phyloP scores from a whole-genome alignment of 495 filamentous ascomycete genomes.

The Lasiosphaeriaceae sp. region DNA sequence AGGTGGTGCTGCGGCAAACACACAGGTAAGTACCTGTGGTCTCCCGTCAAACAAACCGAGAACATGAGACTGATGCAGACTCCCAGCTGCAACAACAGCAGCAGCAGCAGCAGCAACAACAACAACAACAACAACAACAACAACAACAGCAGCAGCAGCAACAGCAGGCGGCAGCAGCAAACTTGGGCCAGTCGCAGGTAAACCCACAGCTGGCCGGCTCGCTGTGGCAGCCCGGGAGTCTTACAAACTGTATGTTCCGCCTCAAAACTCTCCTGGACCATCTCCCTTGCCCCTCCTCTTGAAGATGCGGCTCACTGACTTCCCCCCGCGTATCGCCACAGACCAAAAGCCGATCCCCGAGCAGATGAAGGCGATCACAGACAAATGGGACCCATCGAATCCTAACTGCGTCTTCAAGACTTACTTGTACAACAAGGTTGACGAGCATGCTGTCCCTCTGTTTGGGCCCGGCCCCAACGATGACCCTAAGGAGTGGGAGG shows the following conservation, averaged over 20 bases:
- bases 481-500: slow-evolving; percentile 85
- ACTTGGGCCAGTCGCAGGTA: not conserved
- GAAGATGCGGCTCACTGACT: slow-evolving; percentile 14
- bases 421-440: slow-evolving; percentile 93
- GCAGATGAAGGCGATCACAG: slow-evolving; percentile 71
- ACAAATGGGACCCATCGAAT: slow-evolving; percentile 78
- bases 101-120: slow-evolving; percentile 27
- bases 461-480: slow-evolving; percentile 75
- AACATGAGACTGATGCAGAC: slow-evolving; percentile 7
- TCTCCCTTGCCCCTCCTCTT: too few relatives aligned
- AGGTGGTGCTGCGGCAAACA: slow-evolving; percentile 11
- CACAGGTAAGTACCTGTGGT: slow-evolving; percentile 14
- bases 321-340: slow-evolving; percentile 16
- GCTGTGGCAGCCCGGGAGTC: slow-evolving; percentile 47
- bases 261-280: too few relatives aligned
- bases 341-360: slow-evolving; percentile 79
- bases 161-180: slow-evolving; percentile 26
- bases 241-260: slow-evolving; percentile 39
- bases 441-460: slow-evolving; percentile 72
- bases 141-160: slow-evolving; percentile 31
- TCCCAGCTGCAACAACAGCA: slow-evolving; percentile 21
- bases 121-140: slow-evolving; percentile 27
- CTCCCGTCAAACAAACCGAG: not conserved
- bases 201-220: slow-evolving; percentile 32
- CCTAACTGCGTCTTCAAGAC: slow-evolving; percentile 75